phyloP scores from a whole-genome alignment of 1,139 yeast species.

The Lizanozyma gosingica region DNA sequence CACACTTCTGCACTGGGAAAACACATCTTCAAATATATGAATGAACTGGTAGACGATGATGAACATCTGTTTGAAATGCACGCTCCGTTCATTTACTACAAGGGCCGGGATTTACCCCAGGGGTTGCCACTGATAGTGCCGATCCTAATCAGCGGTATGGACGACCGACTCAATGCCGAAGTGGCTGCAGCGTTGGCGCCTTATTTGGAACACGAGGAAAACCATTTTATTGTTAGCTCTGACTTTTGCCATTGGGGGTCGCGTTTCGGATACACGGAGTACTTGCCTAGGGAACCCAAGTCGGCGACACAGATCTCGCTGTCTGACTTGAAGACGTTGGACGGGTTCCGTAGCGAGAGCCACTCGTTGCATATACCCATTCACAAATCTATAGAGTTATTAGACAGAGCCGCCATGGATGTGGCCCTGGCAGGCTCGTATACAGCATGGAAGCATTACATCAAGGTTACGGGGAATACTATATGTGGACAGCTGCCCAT shows the following conservation, averaged over 20 bases:
- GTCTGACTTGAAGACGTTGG: constrained; percentile 10
- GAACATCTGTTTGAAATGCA: constrained; percentile 98
- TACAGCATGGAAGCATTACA: constrained; percentile 56
- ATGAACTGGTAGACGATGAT: constrained; percentile 54
- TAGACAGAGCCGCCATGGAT: constrained; percentile 65
- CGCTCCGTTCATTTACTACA: constrained; percentile 59
- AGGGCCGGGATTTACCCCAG: constrained; percentile 19
- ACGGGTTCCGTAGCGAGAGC: constrained; percentile 3
- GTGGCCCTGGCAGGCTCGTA: constrained; percentile 49
- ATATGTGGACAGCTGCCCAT: constrained; percentile 91
- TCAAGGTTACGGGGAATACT: constrained; percentile 68
- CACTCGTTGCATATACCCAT: constrained; percentile 33
- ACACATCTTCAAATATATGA: constrained; percentile 48
- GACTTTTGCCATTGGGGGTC: constrained; percentile 98
- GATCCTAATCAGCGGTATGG: constrained; percentile 64
- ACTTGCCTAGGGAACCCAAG: constrained; percentile 26
- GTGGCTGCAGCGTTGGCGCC: constrained; percentile 45
- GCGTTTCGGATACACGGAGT: constrained; percentile 64
- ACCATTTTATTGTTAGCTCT: constrained; percentile 72
- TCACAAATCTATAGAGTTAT: constrained; percentile 58
- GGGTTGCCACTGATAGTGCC: constrained; percentile 61
- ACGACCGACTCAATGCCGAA: constrained; percentile 30
- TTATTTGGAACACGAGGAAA: constrained; percentile 45
- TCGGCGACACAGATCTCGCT: constrained; percentile 2
- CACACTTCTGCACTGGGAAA: constrained; percentile 10